phyloP scores from a whole-genome alignment of 2,329 filamentous ascomycete genomes.

The Colletotrichum navitas region DNA sequence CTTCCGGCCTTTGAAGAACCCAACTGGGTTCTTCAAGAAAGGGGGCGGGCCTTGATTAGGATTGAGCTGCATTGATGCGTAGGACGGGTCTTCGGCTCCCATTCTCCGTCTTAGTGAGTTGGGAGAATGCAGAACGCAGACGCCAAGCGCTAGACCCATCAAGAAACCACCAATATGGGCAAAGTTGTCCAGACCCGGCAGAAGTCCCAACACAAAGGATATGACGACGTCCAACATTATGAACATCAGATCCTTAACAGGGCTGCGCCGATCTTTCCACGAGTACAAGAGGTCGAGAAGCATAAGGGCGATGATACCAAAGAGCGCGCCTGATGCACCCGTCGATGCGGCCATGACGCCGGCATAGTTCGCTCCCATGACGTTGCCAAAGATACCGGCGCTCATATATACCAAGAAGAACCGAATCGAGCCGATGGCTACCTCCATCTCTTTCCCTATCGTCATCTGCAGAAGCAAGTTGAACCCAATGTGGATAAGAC shows the following conservation, averaged over 20 bases:
- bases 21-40: conserved; percentile 73
- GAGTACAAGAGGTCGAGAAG: conserved; percentile 93
- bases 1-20: conserved; percentile 93
- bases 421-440: conserved; percentile 86
- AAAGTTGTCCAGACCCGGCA: conserved; percentile 97
- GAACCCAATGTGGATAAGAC: conserved; percentile 94
- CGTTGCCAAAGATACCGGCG: conserved; percentile 94
- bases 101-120: conserved; percentile 81
- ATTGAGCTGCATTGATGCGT: conserved; percentile 73
- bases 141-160: conserved; percentile 88
- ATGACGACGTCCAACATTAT: conserved; percentile 88
- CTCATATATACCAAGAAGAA: conserved; percentile 92
- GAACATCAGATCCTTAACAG: conserved; percentile 87
- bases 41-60: conserved; percentile 61
- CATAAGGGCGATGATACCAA: conserved; percentile 90
- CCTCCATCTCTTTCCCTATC: conserved; percentile 92
- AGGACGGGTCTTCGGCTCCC: conserved; percentile 74
- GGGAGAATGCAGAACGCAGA: conserved; percentile 90
- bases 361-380: conserved; percentile 94
- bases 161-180: conserved; percentile 96
- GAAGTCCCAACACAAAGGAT: conserved; percentile 89
- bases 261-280: conserved; percentile 83
- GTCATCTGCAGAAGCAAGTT: conserved; percentile 94
- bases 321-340: conserved; percentile 90
- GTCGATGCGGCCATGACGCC: conserved; percentile 84